Evolutionary conservation across 2,329 filamentous ascomycete species (phyloP).

Genomic region (Alternaria triticina): DNA sequence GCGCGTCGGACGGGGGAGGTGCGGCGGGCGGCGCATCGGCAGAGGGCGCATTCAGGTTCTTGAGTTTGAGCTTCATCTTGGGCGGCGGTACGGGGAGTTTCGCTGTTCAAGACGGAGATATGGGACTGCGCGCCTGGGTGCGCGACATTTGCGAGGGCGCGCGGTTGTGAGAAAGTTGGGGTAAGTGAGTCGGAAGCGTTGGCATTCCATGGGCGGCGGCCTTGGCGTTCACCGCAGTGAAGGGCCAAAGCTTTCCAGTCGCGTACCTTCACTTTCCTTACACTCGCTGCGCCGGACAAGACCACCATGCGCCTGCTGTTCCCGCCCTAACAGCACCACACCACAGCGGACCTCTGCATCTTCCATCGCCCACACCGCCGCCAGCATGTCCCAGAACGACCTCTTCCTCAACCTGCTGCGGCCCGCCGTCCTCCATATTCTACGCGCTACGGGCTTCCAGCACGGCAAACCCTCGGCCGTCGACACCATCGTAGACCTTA

Average conservation of each 20-base stretch:
- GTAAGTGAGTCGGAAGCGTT: slow-evolving; percentile 10
- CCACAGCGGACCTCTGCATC: slow-evolving; percentile 24
- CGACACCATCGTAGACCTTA: slow-evolving; percentile 86
- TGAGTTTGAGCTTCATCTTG: slow-evolving; percentile 45
- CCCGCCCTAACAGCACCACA: slow-evolving; percentile 21
- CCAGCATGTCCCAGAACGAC: slow-evolving; percentile 48
- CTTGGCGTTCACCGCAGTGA: slow-evolving; percentile 27
- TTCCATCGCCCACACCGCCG: slow-evolving; percentile 3
- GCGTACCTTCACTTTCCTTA: slow-evolving; percentile 17
- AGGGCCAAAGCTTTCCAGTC: slow-evolving; percentile 27
- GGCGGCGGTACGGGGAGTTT: neutral
- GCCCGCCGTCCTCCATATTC: slow-evolving; percentile 85
- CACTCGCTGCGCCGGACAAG: slow-evolving; percentile 1
- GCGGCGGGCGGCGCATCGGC: slow-evolving; percentile 29
- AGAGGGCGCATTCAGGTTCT: slow-evolving; percentile 26
- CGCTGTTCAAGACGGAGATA: neutral
- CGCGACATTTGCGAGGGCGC: slow-evolving; percentile 17
- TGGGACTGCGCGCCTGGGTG: slow-evolving; percentile 10
- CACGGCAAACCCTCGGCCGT: slow-evolving; percentile 80
- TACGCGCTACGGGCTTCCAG: slow-evolving; percentile 90
- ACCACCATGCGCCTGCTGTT: slow-evolving; percentile 32
- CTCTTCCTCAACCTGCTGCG: slow-evolving; percentile 81
- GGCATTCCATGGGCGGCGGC: slow-evolving; percentile 4
- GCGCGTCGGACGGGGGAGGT: slow-evolving; percentile 20
- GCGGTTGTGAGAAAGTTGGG: neutral